These are phyloP conservation scores for Berberis vulgaris DNA, from an alignment of 164 flowering plant species.

Conservation along the genomic window DNA sequence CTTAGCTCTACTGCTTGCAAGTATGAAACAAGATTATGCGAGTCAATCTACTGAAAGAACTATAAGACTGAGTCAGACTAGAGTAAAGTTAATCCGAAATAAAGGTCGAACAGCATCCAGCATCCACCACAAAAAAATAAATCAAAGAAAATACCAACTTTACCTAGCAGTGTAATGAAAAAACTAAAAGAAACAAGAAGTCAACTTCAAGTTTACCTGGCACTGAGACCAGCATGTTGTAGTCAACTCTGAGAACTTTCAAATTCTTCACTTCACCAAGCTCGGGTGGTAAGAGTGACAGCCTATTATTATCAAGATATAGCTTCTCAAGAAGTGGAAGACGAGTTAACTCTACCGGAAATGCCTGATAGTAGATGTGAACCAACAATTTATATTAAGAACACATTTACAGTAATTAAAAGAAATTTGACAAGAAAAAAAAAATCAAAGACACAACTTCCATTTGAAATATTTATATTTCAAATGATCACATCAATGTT, in stretches of 20 bases:
- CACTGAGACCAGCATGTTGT: constrained; percentile 80
- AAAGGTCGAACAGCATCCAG: too few relatives aligned
- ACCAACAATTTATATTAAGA: not conserved
- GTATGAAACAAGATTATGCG: constrained; percentile 6
- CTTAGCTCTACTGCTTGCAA: constrained; percentile 74
- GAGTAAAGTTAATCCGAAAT: too few relatives aligned
- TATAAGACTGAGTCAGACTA: not conserved
- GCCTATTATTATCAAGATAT: constrained; percentile 84
- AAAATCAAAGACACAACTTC: too few relatives aligned
- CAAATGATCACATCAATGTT: too few relatives aligned
- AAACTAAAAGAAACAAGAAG: not conserved
- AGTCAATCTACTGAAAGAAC: not conserved
- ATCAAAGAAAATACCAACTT: too few relatives aligned
- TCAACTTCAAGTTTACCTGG: constrained; percentile 56
- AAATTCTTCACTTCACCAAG: constrained; percentile 73
- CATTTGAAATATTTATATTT: too few relatives aligned
- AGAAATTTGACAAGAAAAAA: not conserved
- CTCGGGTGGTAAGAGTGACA: constrained; percentile 78
- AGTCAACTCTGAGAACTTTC: constrained; percentile 79
- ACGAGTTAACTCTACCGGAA: constrained; percentile 74
- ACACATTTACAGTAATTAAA: not conserved
- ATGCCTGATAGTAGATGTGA: constrained; percentile 32
- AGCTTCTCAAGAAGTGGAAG: constrained; percentile 83
- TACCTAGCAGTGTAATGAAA: too few relatives aligned
- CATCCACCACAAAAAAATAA: too few relatives aligned